A percentile compares a stretch with the other conserved stretches of the same genome.
phyloP scores from a whole-genome alignment of 2,329 filamentous ascomycete species.

The Aquanectria penicillioides region DNA sequence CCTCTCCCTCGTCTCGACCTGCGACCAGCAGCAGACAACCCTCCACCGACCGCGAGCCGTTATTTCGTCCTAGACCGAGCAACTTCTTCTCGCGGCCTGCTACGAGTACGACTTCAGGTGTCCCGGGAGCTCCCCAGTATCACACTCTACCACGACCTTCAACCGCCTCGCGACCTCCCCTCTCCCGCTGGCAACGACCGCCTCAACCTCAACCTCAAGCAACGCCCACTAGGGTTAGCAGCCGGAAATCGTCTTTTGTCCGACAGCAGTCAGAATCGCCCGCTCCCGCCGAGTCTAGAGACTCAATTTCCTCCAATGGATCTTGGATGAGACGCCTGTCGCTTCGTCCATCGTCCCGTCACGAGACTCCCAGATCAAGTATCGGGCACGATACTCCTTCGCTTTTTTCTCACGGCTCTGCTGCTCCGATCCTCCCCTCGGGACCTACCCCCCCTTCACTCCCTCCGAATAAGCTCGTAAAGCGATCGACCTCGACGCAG shows the following conservation, averaged over 20 bases:
- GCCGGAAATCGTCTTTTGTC: slow-evolving; percentile 56
- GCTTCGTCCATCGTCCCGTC: slow-evolving; percentile 70
- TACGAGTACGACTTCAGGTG: slow-evolving; percentile 52
- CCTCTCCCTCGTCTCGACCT: slow-evolving; percentile 41
- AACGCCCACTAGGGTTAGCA: slow-evolving; percentile 51
- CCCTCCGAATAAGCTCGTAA: slow-evolving; percentile 80
- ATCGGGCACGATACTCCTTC: slow-evolving; percentile 73
- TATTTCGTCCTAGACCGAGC: slow-evolving; percentile 39
- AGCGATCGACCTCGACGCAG: slow-evolving; percentile 71
- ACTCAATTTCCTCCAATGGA: slow-evolving; percentile 69
- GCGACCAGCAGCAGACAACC: slow-evolving; percentile 42
- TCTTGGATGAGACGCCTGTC: slow-evolving; percentile 81
- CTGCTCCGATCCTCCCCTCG: slow-evolving; percentile 67
- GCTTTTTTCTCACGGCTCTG: slow-evolving; percentile 73
- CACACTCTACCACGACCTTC: slow-evolving; percentile 43
- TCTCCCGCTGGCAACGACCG: slow-evolving; percentile 50
- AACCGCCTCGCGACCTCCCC: slow-evolving; percentile 48
- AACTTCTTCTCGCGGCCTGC: slow-evolving; percentile 53
- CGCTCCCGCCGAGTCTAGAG: slow-evolving; percentile 57
- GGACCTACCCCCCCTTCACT: slow-evolving; percentile 54
- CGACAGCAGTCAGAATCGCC: slow-evolving; percentile 51
- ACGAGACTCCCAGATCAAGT: slow-evolving; percentile 72
- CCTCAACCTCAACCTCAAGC: slow-evolving; percentile 53
- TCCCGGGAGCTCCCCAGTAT: slow-evolving; percentile 44
- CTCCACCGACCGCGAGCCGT: slow-evolving; percentile 49